Percentiles rank a stretch among this genome's conserved stretches.
Conservation (phyloP, 1,284 basidiomycete species). For the Pterulicium gracile region DNA sequence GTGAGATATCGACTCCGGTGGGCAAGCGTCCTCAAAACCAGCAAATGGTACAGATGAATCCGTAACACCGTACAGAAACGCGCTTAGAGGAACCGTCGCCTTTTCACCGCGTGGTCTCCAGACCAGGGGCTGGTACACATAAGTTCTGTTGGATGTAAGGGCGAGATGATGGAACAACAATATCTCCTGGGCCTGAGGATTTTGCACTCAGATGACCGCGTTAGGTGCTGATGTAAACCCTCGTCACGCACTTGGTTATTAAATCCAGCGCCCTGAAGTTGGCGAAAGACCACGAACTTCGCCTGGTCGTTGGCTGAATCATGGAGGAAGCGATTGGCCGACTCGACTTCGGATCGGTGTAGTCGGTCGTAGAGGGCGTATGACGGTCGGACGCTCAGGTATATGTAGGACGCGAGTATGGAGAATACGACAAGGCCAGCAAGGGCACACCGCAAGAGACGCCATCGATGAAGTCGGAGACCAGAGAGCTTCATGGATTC, state of each 20-base stretch:
- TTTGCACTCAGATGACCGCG: conserved; percentile 1
- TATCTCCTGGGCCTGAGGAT: conserved; percentile 31
- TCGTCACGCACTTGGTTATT: conserved; percentile 27
- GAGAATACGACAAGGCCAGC: neutral
- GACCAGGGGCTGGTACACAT: conserved; percentile 31
- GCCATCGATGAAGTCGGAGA: conserved; percentile 1
- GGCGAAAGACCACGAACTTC: conserved; percentile 30
- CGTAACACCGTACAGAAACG: conserved; percentile 27
- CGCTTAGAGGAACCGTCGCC: conserved; percentile 26
- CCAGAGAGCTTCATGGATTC: no score
- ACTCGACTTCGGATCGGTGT: conserved; percentile 15
- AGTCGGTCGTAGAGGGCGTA: conserved; percentile 21
- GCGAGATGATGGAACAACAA: conserved; percentile 32
- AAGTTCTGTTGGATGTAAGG: conserved; percentile 23
- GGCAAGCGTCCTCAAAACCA: conserved; percentile 27
- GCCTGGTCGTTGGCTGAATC: conserved; percentile 15
- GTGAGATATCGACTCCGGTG: conserved; percentile 23
- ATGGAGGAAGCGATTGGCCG: conserved; percentile 17
- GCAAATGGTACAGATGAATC: conserved; percentile 19
- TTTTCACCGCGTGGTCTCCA: conserved; percentile 30
- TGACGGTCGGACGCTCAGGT: conserved; percentile 21
- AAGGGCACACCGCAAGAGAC: neutral
- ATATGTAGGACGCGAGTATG: conserved; percentile 13
- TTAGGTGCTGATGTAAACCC: neutral
- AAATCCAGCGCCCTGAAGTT: conserved; percentile 33